Evolutionary conservation across 2,329 filamentous ascomycete species (phyloP), one percentile per base, ranked within the genome.

Genomic region (Paecilomyces formosus): DNA sequence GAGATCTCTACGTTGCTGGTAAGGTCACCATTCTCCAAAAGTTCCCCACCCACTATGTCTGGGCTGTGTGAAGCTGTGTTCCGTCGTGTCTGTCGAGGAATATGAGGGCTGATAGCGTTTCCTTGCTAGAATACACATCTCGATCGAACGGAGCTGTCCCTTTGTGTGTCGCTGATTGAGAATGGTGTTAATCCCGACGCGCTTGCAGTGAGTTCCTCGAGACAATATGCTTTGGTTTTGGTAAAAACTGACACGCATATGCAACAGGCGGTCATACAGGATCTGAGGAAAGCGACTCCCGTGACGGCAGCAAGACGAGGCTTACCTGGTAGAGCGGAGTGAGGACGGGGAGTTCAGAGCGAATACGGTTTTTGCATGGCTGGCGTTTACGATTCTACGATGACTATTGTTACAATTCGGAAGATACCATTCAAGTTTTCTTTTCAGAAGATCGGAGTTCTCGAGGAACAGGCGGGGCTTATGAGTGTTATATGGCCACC

Each of bases 151-250:
- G 92, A 92, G 21, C 81, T 99, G 18, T 96, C 92, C 2, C 90
- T 97, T 62, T 99, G 94, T 75, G 93, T 97, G 60, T 96, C 92
- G 57, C 84, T 99, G 74, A 95, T 99, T 66, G 94, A 99, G 76
- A 96, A 96, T 70, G 94, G 94, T 13, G 91, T 97, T 30, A 96
- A 96, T 70, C 94, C 94, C 0, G 93, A 97, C 73, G 94, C 93
- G 1, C 80, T 99, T 31, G 92, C 93, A 24, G 94, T 97, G 82
- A 70, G 90, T 78, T 62, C 18, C 54, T 24, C 21, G 18, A 39
- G 18, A 7, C 11, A 35, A 39, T 26, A 22, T 53, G 1, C 21
- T 49, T 4, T 35, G 24, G 13, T 3, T 57, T 7, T 52, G 51
- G 30, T 22, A 24, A 45, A 61, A 54, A 59, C 35, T 50, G 26